These are phyloP conservation scores for Cardiospermum halicacabum DNA, from an alignment of 345 rosid genomes.

Conservation along the genomic window DNA sequence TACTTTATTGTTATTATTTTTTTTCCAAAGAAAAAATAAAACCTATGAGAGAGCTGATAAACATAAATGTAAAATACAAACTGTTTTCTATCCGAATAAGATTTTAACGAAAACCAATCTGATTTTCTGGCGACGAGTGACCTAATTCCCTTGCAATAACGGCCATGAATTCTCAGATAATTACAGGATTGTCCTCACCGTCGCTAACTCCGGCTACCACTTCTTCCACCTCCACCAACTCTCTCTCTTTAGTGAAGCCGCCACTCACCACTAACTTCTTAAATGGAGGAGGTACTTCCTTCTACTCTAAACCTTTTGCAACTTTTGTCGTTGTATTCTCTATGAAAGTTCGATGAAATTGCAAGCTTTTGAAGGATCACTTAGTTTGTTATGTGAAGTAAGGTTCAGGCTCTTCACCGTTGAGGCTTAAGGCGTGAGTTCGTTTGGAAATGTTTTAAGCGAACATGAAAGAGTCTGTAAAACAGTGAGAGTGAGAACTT, in stretches of 20 bases:
- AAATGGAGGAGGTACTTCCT: conserved; percentile 36
- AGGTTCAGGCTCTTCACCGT: neutral
- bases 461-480: neutral
- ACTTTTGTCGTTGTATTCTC: no score
- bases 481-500: no score
- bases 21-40: no score
- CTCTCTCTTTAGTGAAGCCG: conserved; percentile 25
- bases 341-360: neutral
- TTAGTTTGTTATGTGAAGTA: neutral
- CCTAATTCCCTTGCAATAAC: neutral
- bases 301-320: neutral
- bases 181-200: conserved; percentile 37
- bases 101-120: neutral
- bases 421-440: neutral
- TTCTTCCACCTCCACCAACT: conserved; percentile 27
- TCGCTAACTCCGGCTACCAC: conserved; percentile 30
- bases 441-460: neutral
- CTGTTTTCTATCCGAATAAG: conserved; percentile 8
- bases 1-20: no score
- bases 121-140: conserved; percentile 3
- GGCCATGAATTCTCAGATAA: conserved; percentile 34
- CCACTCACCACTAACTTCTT: conserved; percentile 40
- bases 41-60: no score
- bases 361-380: neutral
- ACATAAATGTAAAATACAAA: neutral